Evolutionary conservation across 108 stramenopile genomes (phyloP).

Genomic region (Epipyxis sp.): DNA sequence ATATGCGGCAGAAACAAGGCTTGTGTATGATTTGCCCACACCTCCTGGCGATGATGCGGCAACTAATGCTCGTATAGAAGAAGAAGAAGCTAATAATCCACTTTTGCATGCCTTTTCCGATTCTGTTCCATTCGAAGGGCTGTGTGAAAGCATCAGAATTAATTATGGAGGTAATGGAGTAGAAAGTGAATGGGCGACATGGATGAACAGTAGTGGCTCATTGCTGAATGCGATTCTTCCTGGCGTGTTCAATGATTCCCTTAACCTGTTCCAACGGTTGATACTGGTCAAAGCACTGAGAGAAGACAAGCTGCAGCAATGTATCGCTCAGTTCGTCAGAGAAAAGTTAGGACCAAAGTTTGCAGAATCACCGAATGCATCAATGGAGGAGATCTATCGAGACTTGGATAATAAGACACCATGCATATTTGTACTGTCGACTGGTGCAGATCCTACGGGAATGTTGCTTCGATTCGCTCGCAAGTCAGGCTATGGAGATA

Average conservation of each 20-base stretch:
- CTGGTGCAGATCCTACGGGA: conserved; percentile 64
- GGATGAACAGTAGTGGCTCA: conserved; percentile 39
- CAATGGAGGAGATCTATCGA: conserved; percentile 60
- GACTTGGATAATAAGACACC: conserved; percentile 60
- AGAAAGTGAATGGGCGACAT: conserved; percentile 41
- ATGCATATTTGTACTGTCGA: conserved; percentile 63
- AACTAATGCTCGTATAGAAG: not conserved
- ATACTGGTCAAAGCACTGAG: conserved; percentile 57
- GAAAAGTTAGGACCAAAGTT: conserved; percentile 47
- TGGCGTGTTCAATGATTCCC: not conserved
- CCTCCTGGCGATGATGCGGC: conserved; percentile 20
- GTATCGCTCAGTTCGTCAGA: conserved; percentile 50
- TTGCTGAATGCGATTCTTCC: conserved; percentile 23
- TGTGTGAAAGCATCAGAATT: conserved; percentile 33
- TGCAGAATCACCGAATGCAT: conserved; percentile 50
- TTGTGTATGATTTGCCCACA: not conserved
- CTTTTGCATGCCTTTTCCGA: not conserved
- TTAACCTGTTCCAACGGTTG: conserved; percentile 30
- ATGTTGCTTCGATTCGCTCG: conserved; percentile 63
- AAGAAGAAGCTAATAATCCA: not conserved
- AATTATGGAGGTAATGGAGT: conserved; percentile 23
- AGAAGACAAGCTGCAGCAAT: conserved; percentile 55
- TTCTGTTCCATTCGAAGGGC: conserved; percentile 42
- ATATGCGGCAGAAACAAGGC: conserved; percentile 37
- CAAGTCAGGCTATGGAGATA: conserved; percentile 52